Percentiles rank a stretch among this genome's conserved stretches.
Evolutionary conservation across 495 filamentous ascomycete genomes (phyloP).

Genomic region (Podospora sp.): DNA sequence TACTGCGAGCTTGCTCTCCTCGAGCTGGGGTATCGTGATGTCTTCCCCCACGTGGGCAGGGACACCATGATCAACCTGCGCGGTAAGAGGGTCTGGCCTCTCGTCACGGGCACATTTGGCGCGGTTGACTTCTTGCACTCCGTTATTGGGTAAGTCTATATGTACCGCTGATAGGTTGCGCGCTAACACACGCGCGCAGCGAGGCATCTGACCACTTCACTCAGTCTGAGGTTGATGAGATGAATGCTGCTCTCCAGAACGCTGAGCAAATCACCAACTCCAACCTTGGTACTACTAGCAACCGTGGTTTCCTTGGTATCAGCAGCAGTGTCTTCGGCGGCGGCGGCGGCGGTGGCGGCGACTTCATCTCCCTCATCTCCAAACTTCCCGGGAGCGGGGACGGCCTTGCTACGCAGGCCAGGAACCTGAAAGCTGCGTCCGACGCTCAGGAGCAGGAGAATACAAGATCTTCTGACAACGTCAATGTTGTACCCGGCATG

Average conservation of each 20-base stretch:
- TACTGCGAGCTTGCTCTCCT: slow-evolving; percentile 86
- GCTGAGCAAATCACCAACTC: slow-evolving; percentile 43
- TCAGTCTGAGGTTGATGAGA: slow-evolving; percentile 89
- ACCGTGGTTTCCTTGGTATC: slow-evolving; percentile 34
- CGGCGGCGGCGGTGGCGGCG: slow-evolving; percentile 45
- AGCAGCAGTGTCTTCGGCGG: slow-evolving; percentile 34
- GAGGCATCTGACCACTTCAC: slow-evolving; percentile 96
- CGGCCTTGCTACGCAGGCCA: slow-evolving; percentile 75
- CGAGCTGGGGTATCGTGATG: slow-evolving; percentile 77
- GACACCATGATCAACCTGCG: slow-evolving; percentile 70
- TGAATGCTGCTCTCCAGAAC: slow-evolving; percentile 72
- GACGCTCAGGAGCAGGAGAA: slow-evolving; percentile 74
- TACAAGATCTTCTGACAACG: slow-evolving; percentile 37
- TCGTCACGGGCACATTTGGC: slow-evolving; percentile 86
- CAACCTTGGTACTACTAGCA: slow-evolving; percentile 5
- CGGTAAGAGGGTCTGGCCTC: slow-evolving; percentile 76
- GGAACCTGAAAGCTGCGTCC: slow-evolving; percentile 71
- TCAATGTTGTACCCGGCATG: slow-evolving; percentile 65
- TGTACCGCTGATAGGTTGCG: not conserved
- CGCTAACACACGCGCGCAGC: slow-evolving; percentile 16
- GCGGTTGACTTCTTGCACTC: slow-evolving; percentile 96
- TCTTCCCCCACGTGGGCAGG: slow-evolving; percentile 86
- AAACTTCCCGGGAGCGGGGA: slow-evolving; percentile 76
- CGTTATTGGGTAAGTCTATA: slow-evolving; percentile 65
- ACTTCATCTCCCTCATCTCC: slow-evolving; percentile 70